These are phyloP conservation scores for Trichosporon ovoides DNA, from an alignment of 1,284 basidiomycete genomes.

Conservation along the genomic window DNA sequence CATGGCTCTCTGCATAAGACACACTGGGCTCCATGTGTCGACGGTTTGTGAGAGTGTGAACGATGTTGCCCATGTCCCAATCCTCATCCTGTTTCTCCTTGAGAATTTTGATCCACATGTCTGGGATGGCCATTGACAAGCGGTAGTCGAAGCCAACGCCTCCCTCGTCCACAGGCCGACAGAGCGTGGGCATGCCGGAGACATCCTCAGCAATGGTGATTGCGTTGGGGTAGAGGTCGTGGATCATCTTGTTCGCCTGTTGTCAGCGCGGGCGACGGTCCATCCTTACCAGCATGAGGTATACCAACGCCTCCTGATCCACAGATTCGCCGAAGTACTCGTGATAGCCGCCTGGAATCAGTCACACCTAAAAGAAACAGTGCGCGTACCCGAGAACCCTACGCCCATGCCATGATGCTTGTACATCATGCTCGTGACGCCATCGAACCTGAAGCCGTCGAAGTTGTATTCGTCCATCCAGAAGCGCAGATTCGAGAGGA, in stretches of 20 bases:
- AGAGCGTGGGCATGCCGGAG: conserved; percentile 94
- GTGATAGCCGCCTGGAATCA: conserved; percentile 68
- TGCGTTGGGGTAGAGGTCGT: conserved; percentile 67
- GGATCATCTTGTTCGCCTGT: conserved; percentile 88
- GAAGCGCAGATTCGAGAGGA: conserved; percentile 89
- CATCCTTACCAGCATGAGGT: conserved; percentile 83
- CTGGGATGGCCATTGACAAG: conserved; percentile 94
- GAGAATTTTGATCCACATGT: conserved; percentile 99
- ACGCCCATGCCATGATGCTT: conserved; percentile 93
- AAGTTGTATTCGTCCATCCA: conserved; percentile 94
- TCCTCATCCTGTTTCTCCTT: conserved; percentile 84
- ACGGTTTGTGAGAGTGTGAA: conserved; percentile 84
- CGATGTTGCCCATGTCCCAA: conserved; percentile 85
- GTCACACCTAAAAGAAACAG: conserved; percentile 8
- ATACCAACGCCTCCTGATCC: conserved; percentile 85
- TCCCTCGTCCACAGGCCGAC: conserved; percentile 70
- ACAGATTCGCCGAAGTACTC: conserved; percentile 88
- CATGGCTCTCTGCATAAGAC: conserved; percentile 93
- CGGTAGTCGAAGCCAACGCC: conserved; percentile 97
- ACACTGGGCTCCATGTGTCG: conserved; percentile 85
- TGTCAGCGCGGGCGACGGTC: background rate
- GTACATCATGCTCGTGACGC: conserved; percentile 99
- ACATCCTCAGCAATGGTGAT: conserved; percentile 95
- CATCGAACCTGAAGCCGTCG: conserved; percentile 97
- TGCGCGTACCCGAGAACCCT: conserved; percentile 84